phyloP scores from a whole-genome alignment of 1,284 basidiomycete species.

The Puccinia polysora region DNA sequence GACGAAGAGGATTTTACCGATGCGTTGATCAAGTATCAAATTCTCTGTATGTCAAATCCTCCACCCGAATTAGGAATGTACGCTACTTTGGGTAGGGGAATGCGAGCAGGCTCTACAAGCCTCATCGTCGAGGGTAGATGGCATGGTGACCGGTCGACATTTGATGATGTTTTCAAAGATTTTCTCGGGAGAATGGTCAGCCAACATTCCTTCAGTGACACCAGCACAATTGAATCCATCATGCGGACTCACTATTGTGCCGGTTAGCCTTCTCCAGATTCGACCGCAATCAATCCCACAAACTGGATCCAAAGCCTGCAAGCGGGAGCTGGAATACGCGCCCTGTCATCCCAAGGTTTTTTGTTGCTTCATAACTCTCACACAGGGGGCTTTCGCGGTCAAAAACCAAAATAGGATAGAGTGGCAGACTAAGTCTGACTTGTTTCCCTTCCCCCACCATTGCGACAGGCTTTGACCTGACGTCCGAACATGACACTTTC shows the following conservation, averaged over 20 bases:
- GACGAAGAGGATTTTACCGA: neutral
- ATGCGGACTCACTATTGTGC: neutral
- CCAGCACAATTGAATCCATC: neutral
- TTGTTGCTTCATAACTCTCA: neutral
- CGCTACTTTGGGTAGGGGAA: constrained; percentile 12
- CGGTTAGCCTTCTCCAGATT: constrained; percentile 2
- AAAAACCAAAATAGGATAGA: no score
- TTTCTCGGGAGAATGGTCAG: constrained; percentile 27
- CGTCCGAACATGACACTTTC: constrained; percentile 45
- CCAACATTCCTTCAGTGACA: neutral
- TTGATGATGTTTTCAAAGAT: constrained; percentile 5
- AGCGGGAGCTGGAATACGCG: neutral
- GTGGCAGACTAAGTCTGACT: neutral
- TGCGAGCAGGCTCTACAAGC: neutral
- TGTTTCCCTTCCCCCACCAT: neutral
- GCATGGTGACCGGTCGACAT: constrained; percentile 2
- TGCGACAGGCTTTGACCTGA: constrained; percentile 15
- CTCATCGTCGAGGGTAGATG: constrained; percentile 6
- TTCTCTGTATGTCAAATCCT: neutral
- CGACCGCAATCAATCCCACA: neutral
- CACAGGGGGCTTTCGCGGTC: neutral
- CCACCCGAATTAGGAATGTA: constrained; percentile 17
- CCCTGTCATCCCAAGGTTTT: neutral
- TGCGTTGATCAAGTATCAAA: constrained; percentile 19
- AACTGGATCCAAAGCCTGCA: constrained; percentile 16